Conservation (phyloP, 495 filamentous ascomycete species). For the Barbatosphaeria neglecta region DNA sequence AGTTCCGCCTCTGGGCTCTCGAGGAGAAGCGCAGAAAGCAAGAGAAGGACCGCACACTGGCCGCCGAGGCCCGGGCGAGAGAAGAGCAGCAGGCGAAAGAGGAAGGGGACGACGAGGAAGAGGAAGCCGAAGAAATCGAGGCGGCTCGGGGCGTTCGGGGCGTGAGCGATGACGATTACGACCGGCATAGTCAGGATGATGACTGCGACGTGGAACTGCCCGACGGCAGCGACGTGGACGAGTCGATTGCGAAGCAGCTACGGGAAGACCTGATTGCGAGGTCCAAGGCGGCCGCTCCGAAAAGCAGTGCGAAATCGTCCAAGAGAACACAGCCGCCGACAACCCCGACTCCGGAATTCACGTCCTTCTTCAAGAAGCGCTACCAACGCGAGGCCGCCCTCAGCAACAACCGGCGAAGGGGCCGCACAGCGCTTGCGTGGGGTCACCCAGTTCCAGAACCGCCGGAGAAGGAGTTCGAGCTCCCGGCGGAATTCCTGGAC, state of each 20-base stretch:
- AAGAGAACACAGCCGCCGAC: neutral
- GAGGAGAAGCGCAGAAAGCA: conserved; percentile 74
- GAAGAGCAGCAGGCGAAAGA: conserved; percentile 16
- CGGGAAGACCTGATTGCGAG: conserved; percentile 53
- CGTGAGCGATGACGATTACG: conserved; percentile 4
- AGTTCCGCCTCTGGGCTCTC: conserved; percentile 78
- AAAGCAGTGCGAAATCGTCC: conserved; percentile 3
- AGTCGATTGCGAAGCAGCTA: conserved; percentile 58
- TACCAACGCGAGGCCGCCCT: conserved; percentile 68
- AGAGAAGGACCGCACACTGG: conserved; percentile 49
- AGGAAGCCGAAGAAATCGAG: conserved; percentile 12
- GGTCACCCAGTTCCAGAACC: conserved; percentile 72
- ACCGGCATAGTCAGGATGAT: conserved; percentile 8
- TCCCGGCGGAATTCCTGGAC: conserved; percentile 60
- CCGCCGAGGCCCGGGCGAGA: conserved; percentile 33
- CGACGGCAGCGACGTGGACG: conserved; percentile 62
- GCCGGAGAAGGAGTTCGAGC: conserved; percentile 54
- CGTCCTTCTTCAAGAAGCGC: conserved; percentile 69
- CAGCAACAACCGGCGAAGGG: conserved; percentile 44
- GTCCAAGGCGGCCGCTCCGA: conserved; percentile 9
- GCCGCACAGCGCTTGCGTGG: conserved; percentile 53
- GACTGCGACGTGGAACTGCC: conserved; percentile 40
- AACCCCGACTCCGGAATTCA: conserved; percentile 54
- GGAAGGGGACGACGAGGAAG: conserved; percentile 13
- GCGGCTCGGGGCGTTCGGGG: conserved; percentile 8